Base-by-base conservation (phyloP, 768 basidiomycete species). In the Trametes cubensis region DNA sequence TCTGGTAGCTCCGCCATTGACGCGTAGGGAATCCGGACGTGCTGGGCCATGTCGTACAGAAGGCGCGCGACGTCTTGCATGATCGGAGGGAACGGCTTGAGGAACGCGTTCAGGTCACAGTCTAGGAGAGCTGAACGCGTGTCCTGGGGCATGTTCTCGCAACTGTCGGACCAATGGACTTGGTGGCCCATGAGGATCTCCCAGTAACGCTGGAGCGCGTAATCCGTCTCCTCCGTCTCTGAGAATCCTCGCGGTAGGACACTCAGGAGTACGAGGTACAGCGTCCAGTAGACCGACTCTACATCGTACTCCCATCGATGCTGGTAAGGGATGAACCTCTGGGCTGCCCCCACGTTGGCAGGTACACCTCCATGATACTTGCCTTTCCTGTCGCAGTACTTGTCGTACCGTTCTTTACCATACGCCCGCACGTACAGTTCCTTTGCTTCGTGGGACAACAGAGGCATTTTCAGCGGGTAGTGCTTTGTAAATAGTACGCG, bases 301-400 rank as follows among this genome's bases (percentile, higher is more conserved):
- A 55, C 60, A 25, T 65, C 64, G 52, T 65, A 49, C 8, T 65
- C 64, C n/a, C 55, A 30, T 3, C 64, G 55, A 30, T 65, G 64
- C 11, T 23, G 7, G 23, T 41, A 65, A 21, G 15, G 54, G 15
- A 49, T 53, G 20, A 2, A 23, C 21, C 18, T 30, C 23, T n/a
- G 44, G 18, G 7, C 11, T 45, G 21, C 45, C 20, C 30, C 20
- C 21, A 2, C 20, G 8, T 38, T 17, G 6, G 8, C 42, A 17
- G 38, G 52, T 4, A 28, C 6, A 17, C 52, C 60, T 2, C 52
- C 45, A 8, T 61, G 60, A 23, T 14, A 47, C 17, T 45, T 61
- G 4, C 44, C 20, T 7, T 2, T 15, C 6, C 46, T 20, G 26
- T 65, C 64, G n/a, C 46, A 26, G 40, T 65, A 65, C 20, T 17